Conservation (phyloP, 2,329 filamentous ascomycete genomes). For the Pestalotiopsis sp. region DNA sequence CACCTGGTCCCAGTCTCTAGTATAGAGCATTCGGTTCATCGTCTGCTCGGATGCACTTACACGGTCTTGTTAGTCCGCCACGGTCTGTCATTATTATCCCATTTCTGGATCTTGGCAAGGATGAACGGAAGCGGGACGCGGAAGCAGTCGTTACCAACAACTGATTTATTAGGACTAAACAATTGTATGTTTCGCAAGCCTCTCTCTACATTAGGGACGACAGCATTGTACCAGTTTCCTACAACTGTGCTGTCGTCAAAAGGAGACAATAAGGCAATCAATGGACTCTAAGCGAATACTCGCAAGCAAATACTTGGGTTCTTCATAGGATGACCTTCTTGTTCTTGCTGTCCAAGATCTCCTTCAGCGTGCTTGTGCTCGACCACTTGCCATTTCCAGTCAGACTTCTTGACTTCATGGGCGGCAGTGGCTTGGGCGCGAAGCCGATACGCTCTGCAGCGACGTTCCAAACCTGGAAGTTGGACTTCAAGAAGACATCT, state of each 20-base stretch:
- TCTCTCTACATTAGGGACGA: neutral
- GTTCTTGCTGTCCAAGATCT: constrained; percentile 4
- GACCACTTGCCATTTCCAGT: neutral
- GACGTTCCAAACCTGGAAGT: constrained; percentile 73
- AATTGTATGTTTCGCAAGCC: neutral
- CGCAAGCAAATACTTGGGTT: neutral
- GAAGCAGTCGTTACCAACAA: neutral
- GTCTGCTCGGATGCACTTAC: neutral
- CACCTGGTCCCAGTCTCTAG: neutral
- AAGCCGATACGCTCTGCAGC: constrained; percentile 46
- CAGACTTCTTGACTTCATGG: neutral
- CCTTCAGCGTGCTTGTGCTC: neutral
- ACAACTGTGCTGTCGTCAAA: neutral
- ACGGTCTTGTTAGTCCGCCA: neutral
- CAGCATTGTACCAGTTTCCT: neutral
- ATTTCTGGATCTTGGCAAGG: neutral
- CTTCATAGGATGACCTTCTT: constrained; percentile 8
- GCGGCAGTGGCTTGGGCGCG: constrained; percentile 36
- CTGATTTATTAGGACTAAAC: neutral
- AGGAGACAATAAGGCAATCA: neutral
- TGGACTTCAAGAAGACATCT: constrained; percentile 76
- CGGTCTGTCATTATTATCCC: neutral
- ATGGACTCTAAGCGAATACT: neutral
- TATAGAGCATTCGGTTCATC: neutral
- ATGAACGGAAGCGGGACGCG: neutral